A percentile compares a stretch with the other conserved stretches of the same genome.
These are phyloP conservation scores for Trichophyton schoenleinii DNA, from an alignment of 2,329 filamentous ascomycete genomes.

Conservation along the genomic window DNA sequence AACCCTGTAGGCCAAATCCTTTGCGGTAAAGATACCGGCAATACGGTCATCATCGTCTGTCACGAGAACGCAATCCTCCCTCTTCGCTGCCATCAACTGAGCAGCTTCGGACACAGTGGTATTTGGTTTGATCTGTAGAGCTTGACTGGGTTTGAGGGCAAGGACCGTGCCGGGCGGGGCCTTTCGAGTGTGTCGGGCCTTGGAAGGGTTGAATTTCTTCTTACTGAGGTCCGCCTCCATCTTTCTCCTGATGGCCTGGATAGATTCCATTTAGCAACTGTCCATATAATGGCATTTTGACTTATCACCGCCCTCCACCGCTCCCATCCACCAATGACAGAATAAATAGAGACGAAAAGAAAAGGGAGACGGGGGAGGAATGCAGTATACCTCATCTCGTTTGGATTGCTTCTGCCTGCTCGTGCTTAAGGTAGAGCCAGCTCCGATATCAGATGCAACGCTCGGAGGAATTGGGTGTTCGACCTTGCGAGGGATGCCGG, in stretches of 20 bases:
- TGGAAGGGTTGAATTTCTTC: constrained; percentile 69
- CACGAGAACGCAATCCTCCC: constrained; percentile 93
- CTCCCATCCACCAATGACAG: neutral
- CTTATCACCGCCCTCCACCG: neutral
- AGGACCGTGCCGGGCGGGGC: constrained; percentile 92
- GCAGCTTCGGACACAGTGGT: constrained; percentile 93
- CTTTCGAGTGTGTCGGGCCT: constrained; percentile 77
- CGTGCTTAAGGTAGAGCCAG: constrained; percentile 64
- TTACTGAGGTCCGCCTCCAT: constrained; percentile 96
- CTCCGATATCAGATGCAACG: constrained; percentile 41
- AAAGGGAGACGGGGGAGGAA: neutral
- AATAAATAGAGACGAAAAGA: too few species aligned
- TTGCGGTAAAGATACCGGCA: constrained; percentile 96
- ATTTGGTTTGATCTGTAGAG: constrained; percentile 90
- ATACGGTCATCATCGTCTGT: constrained; percentile 97
- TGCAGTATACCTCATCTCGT: constrained; percentile 78
- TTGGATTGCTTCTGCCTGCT: constrained; percentile 95
- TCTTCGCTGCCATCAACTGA: constrained; percentile 96
- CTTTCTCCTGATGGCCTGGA: constrained; percentile 85
- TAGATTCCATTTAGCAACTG: constrained; percentile 15
- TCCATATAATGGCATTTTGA: constrained; percentile 2
- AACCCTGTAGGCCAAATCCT: constrained; percentile 94
- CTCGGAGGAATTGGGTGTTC: constrained; percentile 32
- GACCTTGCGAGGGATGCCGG: constrained; percentile 49
- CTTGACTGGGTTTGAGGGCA: constrained; percentile 85